Evolutionary conservation across 202 grass and related monocot genomes (phyloP).

Genomic region (Hordeum pubiflorum): DNA sequence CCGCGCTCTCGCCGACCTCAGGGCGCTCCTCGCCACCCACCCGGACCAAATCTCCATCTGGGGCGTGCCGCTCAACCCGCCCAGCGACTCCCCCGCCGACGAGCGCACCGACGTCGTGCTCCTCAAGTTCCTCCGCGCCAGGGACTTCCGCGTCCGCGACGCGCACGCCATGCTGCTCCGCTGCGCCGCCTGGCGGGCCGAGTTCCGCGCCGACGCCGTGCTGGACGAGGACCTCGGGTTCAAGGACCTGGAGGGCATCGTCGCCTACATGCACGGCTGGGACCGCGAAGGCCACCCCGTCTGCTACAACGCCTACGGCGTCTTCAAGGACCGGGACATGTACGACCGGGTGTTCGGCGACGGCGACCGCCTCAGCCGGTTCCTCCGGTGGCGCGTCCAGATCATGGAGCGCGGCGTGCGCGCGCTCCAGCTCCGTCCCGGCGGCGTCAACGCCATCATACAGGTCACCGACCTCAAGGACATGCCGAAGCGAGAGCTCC

Average conservation of each 20-base stretch:
- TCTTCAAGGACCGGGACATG: constrained; percentile 67
- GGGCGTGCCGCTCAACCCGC: constrained; percentile 51
- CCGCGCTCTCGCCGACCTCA: constrained; percentile 70
- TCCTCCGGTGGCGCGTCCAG: constrained; percentile 94
- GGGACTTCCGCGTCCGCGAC: constrained; percentile 77
- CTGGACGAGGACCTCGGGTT: constrained; percentile 80
- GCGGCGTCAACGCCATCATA: constrained; percentile 84
- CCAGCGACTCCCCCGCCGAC: background rate
- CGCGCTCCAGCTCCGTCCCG: constrained; percentile 61
- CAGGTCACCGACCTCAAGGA: constrained; percentile 95
- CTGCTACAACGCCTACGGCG: constrained; percentile 97
- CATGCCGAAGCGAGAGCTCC: constrained; percentile 93
- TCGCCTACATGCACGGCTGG: constrained; percentile 94
- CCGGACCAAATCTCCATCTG: constrained; percentile 75
- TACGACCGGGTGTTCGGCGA: constrained; percentile 74
- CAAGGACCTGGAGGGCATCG: constrained; percentile 88
- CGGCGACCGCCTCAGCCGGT: constrained; percentile 58
- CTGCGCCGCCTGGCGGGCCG: constrained; percentile 68
- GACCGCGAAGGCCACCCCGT: constrained; percentile 80
- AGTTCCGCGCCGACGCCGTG: constrained; percentile 78
- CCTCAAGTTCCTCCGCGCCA: constrained; percentile 87
- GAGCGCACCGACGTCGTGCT: constrained; percentile 83
- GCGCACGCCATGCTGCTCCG: constrained; percentile 77
- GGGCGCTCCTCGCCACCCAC: constrained; percentile 46
- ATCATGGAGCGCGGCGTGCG: constrained; percentile 88